Evolutionary conservation across 371 early-diverging fungal genomes (phyloP).

Genomic region (Mucor piriformis): DNA sequence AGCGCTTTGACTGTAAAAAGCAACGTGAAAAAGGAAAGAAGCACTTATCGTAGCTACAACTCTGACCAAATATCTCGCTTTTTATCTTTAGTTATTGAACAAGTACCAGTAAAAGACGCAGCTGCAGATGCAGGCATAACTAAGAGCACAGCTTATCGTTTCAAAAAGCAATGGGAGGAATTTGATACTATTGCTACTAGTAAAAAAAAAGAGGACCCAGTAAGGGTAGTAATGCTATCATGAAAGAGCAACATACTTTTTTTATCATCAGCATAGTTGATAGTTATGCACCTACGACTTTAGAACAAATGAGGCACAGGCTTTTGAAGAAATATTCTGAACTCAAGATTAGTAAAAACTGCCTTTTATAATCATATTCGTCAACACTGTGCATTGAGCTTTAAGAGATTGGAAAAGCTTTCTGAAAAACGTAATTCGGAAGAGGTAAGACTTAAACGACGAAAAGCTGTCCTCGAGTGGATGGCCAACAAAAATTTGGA

Average conservation of each 20-base stretch:
- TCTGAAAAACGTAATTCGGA: background rate
- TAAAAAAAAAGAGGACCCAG: conserved; percentile 10
- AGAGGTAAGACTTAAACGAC: background rate
- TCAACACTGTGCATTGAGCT: background rate
- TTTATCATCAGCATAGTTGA: conserved; percentile 28
- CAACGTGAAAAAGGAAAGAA: background rate
- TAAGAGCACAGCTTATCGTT: conserved; percentile 9
- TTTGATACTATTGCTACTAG: background rate
- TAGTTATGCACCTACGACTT: conserved; percentile 10
- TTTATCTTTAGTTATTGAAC: conserved; percentile 5
- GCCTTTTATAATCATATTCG: conserved; percentile 4
- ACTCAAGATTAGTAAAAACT: background rate
- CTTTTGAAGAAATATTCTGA: background rate
- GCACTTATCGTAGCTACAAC: background rate
- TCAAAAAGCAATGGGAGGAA: conserved; percentile 10
- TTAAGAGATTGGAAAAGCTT: background rate
- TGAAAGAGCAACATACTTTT: background rate
- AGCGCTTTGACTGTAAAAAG: background rate
- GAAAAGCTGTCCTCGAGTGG: background rate
- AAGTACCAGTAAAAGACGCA: conserved; percentile 2
- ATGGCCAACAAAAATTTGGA: background rate
- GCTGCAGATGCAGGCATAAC: conserved; percentile 8
- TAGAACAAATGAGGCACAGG: conserved; percentile 57
- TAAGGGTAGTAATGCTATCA: conserved; percentile 4
- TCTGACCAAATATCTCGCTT: too few relatives aligned